phyloP scores from a whole-genome alignment of 768 basidiomycete species.

The Xerocomus brunneocitrinus region DNA sequence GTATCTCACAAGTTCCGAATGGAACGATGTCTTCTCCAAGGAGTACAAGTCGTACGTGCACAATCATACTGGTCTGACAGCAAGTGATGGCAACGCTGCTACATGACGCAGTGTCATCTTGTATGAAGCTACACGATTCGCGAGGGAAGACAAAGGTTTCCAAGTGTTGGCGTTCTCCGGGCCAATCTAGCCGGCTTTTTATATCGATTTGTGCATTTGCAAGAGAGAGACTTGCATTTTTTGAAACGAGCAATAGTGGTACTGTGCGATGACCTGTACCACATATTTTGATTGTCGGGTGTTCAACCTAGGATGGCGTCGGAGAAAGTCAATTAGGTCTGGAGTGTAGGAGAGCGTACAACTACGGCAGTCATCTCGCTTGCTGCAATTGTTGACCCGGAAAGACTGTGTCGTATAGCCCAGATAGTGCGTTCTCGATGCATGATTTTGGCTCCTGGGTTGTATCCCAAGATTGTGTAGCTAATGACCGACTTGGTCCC shows the following conservation, averaged over 20 bases:
- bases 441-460: constrained; percentile 40
- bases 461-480: constrained; percentile 49
- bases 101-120: constrained; percentile 5
- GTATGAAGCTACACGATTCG: constrained; percentile 27
- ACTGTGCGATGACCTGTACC: constrained; percentile 26
- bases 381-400: constrained; percentile 28
- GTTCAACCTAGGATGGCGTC: constrained; percentile 37
- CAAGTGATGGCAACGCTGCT: constrained; percentile 19
- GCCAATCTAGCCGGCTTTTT: constrained; percentile 23
- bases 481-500: constrained; percentile 41
- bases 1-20: constrained; percentile 20
- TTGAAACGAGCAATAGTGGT: constrained; percentile 32
- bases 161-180: constrained; percentile 25
- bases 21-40: constrained; percentile 17
- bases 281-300: constrained; percentile 37
- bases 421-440: constrained; percentile 50
- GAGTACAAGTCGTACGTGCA: constrained; percentile 22
- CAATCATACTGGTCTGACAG: constrained; percentile 11
- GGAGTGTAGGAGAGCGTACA: constrained; percentile 35
- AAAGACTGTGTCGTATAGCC: constrained; percentile 56
- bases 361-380: constrained; percentile 39
- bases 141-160: constrained; percentile 30
- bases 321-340: constrained; percentile 3
- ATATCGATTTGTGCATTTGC: constrained; percentile 26
- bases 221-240: constrained; percentile 32